Evolutionary conservation across 176 grass and related monocot genomes (phyloP).

Genomic region (Guadua angustifolia): DNA sequence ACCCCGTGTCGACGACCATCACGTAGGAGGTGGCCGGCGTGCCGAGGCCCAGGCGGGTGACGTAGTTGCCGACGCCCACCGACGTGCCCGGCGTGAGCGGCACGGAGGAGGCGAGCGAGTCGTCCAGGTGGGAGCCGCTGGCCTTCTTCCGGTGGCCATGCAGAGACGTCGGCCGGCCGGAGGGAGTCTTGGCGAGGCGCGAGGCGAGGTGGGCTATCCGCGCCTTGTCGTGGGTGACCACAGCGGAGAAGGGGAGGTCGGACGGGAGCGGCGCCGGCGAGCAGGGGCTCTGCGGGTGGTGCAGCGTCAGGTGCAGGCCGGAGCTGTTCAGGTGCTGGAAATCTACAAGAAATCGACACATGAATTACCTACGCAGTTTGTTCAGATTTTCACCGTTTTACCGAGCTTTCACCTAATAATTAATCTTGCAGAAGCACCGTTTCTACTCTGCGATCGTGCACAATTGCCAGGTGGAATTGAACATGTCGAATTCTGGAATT

Average conservation of each 20-base stretch:
- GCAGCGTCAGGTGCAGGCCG: conserved; percentile 68
- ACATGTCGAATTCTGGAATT: background rate
- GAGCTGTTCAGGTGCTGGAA: conserved; percentile 59
- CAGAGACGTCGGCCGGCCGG: conserved; percentile 47
- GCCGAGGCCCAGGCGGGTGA: conserved; percentile 70
- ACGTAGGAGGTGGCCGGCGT: conserved; percentile 59
- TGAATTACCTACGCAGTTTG: too few species aligned
- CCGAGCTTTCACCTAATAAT: conserved; percentile 31
- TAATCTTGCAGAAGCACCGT: background rate
- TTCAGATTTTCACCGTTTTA: background rate
- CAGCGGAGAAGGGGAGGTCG: conserved; percentile 60
- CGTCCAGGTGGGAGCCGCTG: background rate
- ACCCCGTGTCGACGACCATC: conserved; percentile 94
- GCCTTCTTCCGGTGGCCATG: conserved; percentile 21
- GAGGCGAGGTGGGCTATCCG: conserved; percentile 58
- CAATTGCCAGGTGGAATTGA: background rate
- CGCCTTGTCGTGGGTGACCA: conserved; percentile 65
- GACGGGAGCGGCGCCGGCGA: conserved; percentile 63
- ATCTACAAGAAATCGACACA: conserved; percentile 18
- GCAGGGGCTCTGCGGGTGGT: conserved; percentile 71
- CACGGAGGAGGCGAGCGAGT: conserved; percentile 31
- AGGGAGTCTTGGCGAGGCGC: conserved; percentile 46
- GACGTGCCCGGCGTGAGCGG: conserved; percentile 70
- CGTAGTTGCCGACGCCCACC: conserved; percentile 81
- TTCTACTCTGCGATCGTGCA: background rate